Evolutionary conservation across 2,329 filamentous ascomycete species (phyloP), one percentile per base, ranked within the genome.

Genomic region (Eutypella sp.): DNA sequence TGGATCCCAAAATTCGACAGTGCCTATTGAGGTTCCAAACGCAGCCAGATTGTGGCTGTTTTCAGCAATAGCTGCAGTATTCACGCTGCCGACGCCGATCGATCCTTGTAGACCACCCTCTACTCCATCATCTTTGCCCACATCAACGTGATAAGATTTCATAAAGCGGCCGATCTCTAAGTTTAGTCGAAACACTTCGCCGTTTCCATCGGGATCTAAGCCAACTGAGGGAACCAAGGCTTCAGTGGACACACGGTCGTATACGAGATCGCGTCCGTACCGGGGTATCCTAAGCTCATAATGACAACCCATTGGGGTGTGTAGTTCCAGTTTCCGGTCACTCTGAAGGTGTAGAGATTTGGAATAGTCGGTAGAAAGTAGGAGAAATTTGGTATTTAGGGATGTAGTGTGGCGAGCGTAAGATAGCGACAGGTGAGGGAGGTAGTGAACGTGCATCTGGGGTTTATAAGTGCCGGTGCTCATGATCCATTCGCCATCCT

Each of bases 401-500:
- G 88, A 85, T 53, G 88, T 87, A 1, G 95, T 99, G 67, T 99
- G 93, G 45, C 93, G 84, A 27, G 90, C 82, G 67, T 86, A 99
- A 8, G 91, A 96, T n/a, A 99, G 79, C 9, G 92, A 92, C 19
- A 97, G 77, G 62, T 97, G 90, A 31, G 91, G 87, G 5, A 97
- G 81, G 63, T 95, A 89, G 68, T 99, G 95, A n/a, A 89, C 86
- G 63, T 97, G 93, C 48, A 97, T 95, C 65, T 95, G 89, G 1
- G 87, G 84, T 61, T 87, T 65, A 45, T 65, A 85, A 44, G 81
- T 84, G 72, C 89, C 90, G 43, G 91, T 95, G 60, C 88, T 95
- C 88, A 96, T 93, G 34, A 93, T 82, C 91, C 93, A 99, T 63
- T 97, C 85, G 41, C 92, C 92, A 79, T 99, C 93, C 47, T 96